Conservation (phyloP, 1,139 yeast genomes). For the Hemisphaericaspora xylanilytica region DNA sequence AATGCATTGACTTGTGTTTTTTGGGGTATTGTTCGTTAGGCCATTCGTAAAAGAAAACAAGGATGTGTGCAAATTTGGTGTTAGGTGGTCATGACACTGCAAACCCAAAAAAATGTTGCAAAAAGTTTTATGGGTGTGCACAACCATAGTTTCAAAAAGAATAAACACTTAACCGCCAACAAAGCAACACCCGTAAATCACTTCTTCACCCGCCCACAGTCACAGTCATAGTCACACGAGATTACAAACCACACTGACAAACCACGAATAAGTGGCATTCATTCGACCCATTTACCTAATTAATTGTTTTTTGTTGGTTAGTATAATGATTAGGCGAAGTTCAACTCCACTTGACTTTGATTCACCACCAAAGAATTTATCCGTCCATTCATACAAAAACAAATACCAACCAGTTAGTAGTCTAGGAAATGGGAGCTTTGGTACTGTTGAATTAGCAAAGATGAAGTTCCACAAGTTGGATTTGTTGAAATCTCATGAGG, state of each 20-base stretch:
- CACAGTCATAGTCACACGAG: no score
- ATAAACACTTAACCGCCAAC: conserved; percentile 1
- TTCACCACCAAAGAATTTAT: conserved; percentile 26
- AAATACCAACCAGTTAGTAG: conserved; percentile 52
- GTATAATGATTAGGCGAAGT: conserved; percentile 7
- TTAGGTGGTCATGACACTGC: no score
- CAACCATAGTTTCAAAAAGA: no score
- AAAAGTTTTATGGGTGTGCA: no score
- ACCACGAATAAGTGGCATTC: no score
- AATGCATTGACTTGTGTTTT: no score
- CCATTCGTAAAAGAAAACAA: not conserved
- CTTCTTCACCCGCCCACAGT: no score
- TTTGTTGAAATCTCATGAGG: conserved; percentile 12
- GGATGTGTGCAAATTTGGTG: no score
- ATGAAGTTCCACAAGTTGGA: conserved; percentile 18
- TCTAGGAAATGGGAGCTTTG: conserved; percentile 79
- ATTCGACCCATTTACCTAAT: no score
- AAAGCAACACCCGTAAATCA: not conserved
- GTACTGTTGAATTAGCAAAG: conserved; percentile 66
- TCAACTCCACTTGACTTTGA: conserved; percentile 15
- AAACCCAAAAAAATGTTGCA: conserved; percentile 3
- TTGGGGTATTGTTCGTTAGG: no score
- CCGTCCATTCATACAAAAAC: conserved; percentile 39
- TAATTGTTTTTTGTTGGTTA: not conserved
- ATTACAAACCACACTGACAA: no score